Evolutionary conservation across 306 rosid species (phyloP), one percentile per base, ranked within the genome.

Genomic region (Oxytropis ochrocephala): DNA sequence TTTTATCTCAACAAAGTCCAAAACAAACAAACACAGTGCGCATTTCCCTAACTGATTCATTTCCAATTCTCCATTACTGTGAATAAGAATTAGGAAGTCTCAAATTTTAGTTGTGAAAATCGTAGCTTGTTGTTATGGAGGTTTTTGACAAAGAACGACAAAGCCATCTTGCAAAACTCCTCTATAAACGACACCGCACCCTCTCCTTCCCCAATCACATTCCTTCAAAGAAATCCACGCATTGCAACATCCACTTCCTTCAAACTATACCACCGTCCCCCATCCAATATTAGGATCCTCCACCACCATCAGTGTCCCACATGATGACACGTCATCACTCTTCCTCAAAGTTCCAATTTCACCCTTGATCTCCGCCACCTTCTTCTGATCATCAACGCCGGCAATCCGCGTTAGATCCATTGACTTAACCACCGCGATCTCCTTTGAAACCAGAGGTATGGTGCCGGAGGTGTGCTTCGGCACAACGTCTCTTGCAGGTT

Each of bases 121-220:
- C n/a, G n/a, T n/a, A n/a, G 91, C 99, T 94, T 94, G 82, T 94
- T 94, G 76, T 94, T 94, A 5, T 82, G 96, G 78, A 94, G 99
- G 74, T 91, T 91, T 84, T 94, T 94, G 8, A 94, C 97, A 13
- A 97, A 97, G 0, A 91, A n/a, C 89, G 3, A 87, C 91, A 41
- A 91, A 87, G 1, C 89, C 91, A 75, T 94, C 97, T 59, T 74
- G 84, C 52, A 86, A 39, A 58, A 76, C 62, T 7, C 99, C 99
- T 73, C 88, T 81, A 75, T 85, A 94, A 13, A 94, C 99, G 56
- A 94, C 52, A 6, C 96, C 99, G 67, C 91, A 94, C 1, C 99
- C 99, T n/a, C n/a, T 7, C 99, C 99, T 82, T 91, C 99, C 6
- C 99, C 99, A 69, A 94, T 88, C 70, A 94, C 87, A 80, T 91